These are phyloP conservation scores for Scorias spongiosa DNA, from an alignment of 2,329 filamentous ascomycete genomes.

Conservation along the genomic window DNA sequence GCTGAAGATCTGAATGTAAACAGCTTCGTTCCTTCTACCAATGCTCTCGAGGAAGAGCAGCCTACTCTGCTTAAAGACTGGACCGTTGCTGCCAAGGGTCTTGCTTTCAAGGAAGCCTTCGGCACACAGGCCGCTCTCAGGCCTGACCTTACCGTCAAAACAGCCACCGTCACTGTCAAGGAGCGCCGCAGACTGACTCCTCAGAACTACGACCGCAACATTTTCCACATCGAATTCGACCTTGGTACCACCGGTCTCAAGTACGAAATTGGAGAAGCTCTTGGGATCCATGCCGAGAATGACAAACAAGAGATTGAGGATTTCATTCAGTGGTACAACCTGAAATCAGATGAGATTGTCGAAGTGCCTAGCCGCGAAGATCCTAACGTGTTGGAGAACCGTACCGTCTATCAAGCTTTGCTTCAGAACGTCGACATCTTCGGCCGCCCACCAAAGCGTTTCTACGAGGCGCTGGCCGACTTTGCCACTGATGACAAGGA, in stretches of 20 bases:
- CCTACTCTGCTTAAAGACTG: constrained; percentile 56
- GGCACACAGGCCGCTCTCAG: constrained; percentile 58
- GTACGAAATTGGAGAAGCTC: constrained; percentile 93
- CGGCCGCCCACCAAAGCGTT: constrained; percentile 89
- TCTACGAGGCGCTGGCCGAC: constrained; percentile 84
- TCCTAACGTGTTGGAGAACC: constrained; percentile 56
- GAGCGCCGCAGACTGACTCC: constrained; percentile 92
- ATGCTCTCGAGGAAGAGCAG: constrained; percentile 50
- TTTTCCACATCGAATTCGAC: constrained; percentile 99
- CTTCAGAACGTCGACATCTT: constrained; percentile 93
- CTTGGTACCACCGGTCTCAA: constrained; percentile 79
- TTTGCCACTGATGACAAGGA: constrained; percentile 73
- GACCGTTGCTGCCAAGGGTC: constrained; percentile 70
- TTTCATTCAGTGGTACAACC: constrained; percentile 82
- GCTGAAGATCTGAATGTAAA: constrained; percentile 54
- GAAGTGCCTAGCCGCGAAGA: constrained; percentile 81
- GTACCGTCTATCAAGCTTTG: constrained; percentile 84
- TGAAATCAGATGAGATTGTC: constrained; percentile 71
- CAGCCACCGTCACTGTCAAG: constrained; percentile 74
- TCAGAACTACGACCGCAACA: constrained; percentile 82
- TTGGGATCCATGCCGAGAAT: constrained; percentile 93
- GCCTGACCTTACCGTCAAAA: constrained; percentile 76
- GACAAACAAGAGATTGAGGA: constrained; percentile 60
- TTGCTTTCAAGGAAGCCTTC: constrained; percentile 91
- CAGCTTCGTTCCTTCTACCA: constrained; percentile 71